A percentile compares a stretch with the other conserved stretches of the same genome.
Conservation (phyloP, 495 filamentous ascomycete species). For the Cercophora scortea region DNA sequence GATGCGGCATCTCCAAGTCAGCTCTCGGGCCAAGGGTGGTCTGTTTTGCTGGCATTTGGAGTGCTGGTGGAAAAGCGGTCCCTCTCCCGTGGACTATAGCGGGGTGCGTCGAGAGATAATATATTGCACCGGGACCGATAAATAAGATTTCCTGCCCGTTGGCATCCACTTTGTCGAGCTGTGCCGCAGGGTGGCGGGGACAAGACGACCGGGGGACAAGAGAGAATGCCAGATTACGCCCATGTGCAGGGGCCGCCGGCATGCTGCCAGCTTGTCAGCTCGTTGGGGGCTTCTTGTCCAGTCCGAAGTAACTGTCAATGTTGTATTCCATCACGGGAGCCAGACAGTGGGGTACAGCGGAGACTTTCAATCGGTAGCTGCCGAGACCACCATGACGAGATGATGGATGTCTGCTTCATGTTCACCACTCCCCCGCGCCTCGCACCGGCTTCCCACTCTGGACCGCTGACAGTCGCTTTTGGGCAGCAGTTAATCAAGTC, state of each 20-base stretch:
- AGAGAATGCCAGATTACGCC: constrained; percentile 15
- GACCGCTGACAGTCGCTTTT: neutral
- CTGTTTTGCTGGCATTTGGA: neutral
- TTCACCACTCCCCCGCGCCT: constrained; percentile 2
- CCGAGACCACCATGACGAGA: constrained; percentile 11
- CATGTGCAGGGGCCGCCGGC: constrained; percentile 12
- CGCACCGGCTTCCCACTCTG: neutral
- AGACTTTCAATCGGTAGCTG: constrained; percentile 23
- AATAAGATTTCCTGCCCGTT: constrained; percentile 5
- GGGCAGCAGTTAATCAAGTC: neutral
- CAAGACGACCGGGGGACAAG: constrained; percentile 10
- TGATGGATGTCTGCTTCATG: neutral
- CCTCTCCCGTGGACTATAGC: constrained; percentile 18
- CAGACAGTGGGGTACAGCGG: constrained; percentile 15
- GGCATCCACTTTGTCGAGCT: constrained; percentile 3
- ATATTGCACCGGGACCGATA: constrained; percentile 23
- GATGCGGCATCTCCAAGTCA: constrained; percentile 10
- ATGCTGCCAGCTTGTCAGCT: constrained; percentile 7
- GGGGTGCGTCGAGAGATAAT: constrained; percentile 17
- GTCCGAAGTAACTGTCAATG: neutral
- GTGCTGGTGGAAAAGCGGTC: constrained; percentile 25
- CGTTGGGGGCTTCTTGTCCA: neutral
- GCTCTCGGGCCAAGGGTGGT: neutral
- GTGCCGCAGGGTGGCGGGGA: constrained; percentile 1
- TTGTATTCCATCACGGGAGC: constrained; percentile 13